Conservation (phyloP, 2,329 filamentous ascomycete genomes). For the Diaporthe eres region DNA sequence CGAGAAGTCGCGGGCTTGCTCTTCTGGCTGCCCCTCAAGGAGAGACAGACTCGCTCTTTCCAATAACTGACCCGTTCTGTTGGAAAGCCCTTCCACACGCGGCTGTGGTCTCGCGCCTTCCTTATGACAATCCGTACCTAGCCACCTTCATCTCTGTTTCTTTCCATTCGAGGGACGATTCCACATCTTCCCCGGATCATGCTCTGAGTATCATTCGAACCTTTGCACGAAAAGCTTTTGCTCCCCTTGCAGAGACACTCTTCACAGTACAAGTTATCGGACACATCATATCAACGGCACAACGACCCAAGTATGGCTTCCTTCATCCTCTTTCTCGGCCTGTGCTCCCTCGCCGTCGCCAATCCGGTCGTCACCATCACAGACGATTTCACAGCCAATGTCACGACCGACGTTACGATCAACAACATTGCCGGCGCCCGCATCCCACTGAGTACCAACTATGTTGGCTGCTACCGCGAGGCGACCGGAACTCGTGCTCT, state of each 20-base stretch:
- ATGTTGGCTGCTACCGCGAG: conserved; percentile 33
- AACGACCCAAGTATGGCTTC: not conserved
- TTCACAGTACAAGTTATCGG: not conserved
- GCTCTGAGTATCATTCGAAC: not conserved
- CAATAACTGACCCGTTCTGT: not conserved
- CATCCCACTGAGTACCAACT: not conserved
- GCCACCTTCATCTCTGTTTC: not conserved
- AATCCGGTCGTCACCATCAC: conserved; percentile 42
- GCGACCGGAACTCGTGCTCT: conserved; percentile 12
- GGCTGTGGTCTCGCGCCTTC: not conserved
- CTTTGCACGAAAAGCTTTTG: not conserved
- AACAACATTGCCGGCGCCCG: not conserved
- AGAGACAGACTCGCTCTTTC: not conserved
- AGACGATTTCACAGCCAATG: conserved; percentile 44
- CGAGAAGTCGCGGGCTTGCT: not conserved
- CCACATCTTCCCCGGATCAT: not conserved
- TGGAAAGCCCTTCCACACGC: not conserved
- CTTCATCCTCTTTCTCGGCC: conserved; percentile 40
- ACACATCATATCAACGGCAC: not conserved
- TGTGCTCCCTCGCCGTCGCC: conserved; percentile 11
- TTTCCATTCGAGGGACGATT: not conserved
- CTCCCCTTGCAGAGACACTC: not conserved
- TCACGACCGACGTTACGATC: conserved; percentile 45
- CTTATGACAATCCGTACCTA: not conserved
- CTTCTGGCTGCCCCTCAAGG: not conserved